A percentile compares a stretch with the other conserved stretches of the same genome.
Conservation (phyloP, 345 rosid genomes). For the Salix purpurea region DNA sequence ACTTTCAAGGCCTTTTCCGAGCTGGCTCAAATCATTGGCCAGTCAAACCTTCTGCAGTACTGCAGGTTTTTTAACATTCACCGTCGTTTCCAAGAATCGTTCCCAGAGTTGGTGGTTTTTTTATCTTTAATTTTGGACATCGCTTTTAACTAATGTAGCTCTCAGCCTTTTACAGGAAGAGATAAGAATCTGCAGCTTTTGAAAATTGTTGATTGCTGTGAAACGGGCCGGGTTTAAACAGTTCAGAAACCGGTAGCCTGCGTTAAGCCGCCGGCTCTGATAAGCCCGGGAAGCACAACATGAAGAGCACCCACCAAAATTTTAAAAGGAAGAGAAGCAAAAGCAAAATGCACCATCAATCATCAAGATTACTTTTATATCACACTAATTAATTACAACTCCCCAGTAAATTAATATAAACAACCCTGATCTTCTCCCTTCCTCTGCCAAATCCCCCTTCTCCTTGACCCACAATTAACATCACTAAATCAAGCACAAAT, state of each 20-base stretch:
- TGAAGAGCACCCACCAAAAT: not conserved
- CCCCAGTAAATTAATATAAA: no score
- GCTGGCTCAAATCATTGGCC: no score
- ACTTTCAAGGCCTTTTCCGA: not conserved
- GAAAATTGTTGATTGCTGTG: not conserved
- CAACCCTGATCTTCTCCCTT: not conserved
- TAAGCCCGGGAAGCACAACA: not conserved
- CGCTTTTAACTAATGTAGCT: not conserved
- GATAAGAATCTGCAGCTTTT: not conserved
- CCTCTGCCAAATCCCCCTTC: not conserved
- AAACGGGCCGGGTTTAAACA: not conserved
- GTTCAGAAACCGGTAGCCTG: not conserved
- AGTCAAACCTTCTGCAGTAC: no score
- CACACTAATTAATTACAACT: not conserved
- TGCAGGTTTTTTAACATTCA: no score
- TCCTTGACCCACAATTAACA: not conserved
- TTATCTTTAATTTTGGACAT: not conserved
- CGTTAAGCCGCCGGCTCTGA: not conserved
- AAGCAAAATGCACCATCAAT: not conserved
- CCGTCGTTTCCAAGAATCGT: no score
- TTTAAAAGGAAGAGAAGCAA: not conserved
- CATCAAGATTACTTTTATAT: not conserved
- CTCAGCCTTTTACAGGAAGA: not conserved
- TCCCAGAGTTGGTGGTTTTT: not conserved
- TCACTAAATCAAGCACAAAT: not conserved